A percentile compares a stretch with the other conserved stretches of the same genome.
Evolutionary conservation across 2,329 filamentous ascomycete species (phyloP).

Genomic region (Alternaria panax): DNA sequence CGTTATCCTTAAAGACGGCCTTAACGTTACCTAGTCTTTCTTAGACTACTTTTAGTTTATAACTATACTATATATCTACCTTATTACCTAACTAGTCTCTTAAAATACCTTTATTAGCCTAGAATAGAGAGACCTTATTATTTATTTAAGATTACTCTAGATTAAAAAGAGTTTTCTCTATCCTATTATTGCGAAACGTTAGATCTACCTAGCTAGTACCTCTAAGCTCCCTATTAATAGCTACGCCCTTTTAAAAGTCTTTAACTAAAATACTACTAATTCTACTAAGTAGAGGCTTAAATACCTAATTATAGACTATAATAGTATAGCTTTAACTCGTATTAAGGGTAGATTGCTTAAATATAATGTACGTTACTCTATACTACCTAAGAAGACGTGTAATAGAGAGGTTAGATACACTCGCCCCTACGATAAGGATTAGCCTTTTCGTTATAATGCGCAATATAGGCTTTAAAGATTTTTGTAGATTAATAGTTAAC

Average conservation of each 20-base stretch:
- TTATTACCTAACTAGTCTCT: background rate
- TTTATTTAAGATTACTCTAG: background rate
- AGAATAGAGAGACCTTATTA: background rate
- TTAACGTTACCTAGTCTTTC: background rate
- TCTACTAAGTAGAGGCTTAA: background rate
- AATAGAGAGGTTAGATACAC: constrained; percentile 1
- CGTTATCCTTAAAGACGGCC: background rate
- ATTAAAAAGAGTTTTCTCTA: background rate
- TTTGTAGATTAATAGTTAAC: background rate
- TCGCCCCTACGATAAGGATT: background rate
- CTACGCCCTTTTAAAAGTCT: background rate
- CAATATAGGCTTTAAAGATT: background rate
- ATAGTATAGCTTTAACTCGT: background rate
- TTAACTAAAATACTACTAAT: background rate
- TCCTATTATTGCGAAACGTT: background rate
- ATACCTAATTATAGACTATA: background rate
- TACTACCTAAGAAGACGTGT: background rate
- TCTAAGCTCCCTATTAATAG: background rate
- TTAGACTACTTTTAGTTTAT: background rate
- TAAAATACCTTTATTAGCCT: background rate
- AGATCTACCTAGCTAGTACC: background rate
- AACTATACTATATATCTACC: background rate
- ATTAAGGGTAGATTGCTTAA: background rate
- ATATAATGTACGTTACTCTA: background rate
- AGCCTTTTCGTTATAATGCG: background rate